These are phyloP conservation scores for Henningerozyma blattae DNA, from an alignment of 805 yeast species.

Conservation along the genomic window DNA sequence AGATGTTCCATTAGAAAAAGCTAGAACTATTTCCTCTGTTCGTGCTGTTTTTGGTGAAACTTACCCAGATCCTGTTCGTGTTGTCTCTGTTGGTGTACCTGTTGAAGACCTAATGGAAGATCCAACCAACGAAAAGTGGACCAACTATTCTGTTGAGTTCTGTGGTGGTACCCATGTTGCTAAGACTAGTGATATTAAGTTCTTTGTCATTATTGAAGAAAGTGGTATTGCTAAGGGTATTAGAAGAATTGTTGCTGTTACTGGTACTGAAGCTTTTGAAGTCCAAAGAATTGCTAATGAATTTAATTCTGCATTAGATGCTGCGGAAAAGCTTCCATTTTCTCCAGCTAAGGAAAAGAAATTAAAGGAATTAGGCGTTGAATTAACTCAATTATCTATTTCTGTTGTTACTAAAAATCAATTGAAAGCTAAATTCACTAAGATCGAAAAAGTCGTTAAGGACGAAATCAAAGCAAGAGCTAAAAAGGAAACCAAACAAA, in stretches of 20 bases:
- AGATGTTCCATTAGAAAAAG: conserved; percentile 65
- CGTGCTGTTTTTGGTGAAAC: conserved; percentile 99
- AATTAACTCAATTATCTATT: conserved; percentile 68
- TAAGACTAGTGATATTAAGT: conserved; percentile 87
- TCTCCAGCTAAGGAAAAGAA: conserved; percentile 70
- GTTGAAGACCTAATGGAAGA: conserved; percentile 66
- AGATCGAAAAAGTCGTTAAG: conserved; percentile 74
- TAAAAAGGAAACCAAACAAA: conserved; percentile 76
- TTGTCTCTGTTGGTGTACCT: conserved; percentile 87
- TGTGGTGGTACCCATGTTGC: conserved; percentile 99
- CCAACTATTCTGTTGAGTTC: conserved; percentile 73
- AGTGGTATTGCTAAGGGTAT: conserved; percentile 98
- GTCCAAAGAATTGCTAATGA: conserved; percentile 78
- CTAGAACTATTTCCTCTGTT: conserved; percentile 67
- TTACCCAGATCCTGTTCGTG: conserved; percentile 98
- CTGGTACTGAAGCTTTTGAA: conserved; percentile 81
- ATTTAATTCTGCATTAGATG: conserved; percentile 48
- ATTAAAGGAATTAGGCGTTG: conserved; percentile 75
- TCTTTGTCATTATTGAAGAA: conserved; percentile 82
- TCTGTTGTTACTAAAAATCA: conserved; percentile 71
- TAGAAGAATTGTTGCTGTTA: conserved; percentile 94
- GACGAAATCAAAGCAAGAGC: conserved; percentile 82
- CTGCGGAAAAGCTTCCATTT: conserved; percentile 51
- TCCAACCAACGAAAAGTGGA: conserved; percentile 71
- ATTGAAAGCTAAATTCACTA: conserved; percentile 60